Evolutionary conservation across 78 protist genomes (phyloP).

Genomic region (Speleostelium caveatum): DNA sequence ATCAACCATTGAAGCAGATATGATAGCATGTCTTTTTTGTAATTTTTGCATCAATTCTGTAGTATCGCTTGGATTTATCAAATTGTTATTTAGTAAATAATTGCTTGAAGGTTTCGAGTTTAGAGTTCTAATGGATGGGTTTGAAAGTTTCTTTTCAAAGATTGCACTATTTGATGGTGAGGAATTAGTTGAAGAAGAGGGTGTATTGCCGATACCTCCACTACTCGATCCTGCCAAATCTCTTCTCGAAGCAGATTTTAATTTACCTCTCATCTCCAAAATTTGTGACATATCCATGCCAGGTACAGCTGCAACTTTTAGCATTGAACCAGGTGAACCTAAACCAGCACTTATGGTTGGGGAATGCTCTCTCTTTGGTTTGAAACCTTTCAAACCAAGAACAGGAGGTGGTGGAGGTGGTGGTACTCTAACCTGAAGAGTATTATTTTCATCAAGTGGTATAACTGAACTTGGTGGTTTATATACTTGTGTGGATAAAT

Average conservation of each 20-base stretch:
- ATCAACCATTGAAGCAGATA: not conserved
- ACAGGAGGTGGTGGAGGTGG: slow-evolving; percentile 73
- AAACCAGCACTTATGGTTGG: not conserved
- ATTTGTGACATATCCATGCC: slow-evolving; percentile 44
- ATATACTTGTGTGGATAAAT: too few species aligned
- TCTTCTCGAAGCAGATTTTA: slow-evolving; percentile 8
- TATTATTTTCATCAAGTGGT: slow-evolving; percentile 1
- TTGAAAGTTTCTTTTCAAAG: not conserved
- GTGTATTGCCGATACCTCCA: not conserved
- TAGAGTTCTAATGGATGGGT: not conserved
- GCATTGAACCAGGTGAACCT: not conserved
- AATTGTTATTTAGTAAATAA: too few species aligned
- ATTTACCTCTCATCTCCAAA: slow-evolving; percentile 41
- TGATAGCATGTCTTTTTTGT: slow-evolving; percentile 57
- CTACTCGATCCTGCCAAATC: not conserved
- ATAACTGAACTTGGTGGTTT: not conserved
- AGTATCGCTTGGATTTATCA: slow-evolving; percentile 29
- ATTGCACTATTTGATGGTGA: not conserved
- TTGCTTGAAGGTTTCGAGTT: too few species aligned
- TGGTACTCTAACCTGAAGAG: slow-evolving; percentile 23
- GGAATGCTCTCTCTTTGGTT: slow-evolving; percentile 1
- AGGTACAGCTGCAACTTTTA: not conserved
- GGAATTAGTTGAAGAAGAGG: not conserved
- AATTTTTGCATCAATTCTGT: slow-evolving; percentile 47
- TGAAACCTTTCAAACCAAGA: slow-evolving; percentile 47